phyloP scores from a whole-genome alignment of 2,329 filamentous ascomycete genomes.

The Rugonectria rugulosa region DNA sequence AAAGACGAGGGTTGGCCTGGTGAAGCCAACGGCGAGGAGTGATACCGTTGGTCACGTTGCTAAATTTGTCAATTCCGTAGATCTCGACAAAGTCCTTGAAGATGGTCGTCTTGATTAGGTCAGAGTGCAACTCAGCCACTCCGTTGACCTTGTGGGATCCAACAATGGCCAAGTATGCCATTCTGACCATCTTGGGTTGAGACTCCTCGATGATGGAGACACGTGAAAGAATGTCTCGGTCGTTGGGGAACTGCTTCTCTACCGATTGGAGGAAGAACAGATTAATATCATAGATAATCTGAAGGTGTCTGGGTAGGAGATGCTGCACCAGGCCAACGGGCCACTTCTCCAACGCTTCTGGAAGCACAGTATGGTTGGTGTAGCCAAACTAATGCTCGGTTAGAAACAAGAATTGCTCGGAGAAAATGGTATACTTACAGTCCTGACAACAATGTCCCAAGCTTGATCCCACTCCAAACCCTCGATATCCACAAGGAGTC shows the following conservation, averaged over 20 bases:
- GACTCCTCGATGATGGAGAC: constrained; percentile 99
- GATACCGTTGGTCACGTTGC: constrained; percentile 98
- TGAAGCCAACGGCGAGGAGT: constrained; percentile 96
- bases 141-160: constrained; percentile 99
- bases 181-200: constrained; percentile 96
- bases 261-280: constrained; percentile 90
- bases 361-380: constrained; percentile 97
- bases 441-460: constrained; percentile 80
- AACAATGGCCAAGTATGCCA: constrained; percentile 94
- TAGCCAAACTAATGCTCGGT: constrained; percentile 76
- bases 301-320: constrained; percentile 89
- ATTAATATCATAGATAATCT: constrained; percentile 99
- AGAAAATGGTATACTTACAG: constrained; percentile 52
- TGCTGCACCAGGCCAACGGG: constrained; percentile 92
- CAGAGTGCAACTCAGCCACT: constrained; percentile 96
- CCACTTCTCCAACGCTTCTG: constrained; percentile 98
- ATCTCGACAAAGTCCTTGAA: constrained; percentile 98
- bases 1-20: constrained; percentile 93
- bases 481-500: constrained; percentile 89
- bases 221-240: constrained; percentile 81
- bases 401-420: background rate
- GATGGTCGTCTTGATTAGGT: constrained; percentile 98
- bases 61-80: constrained; percentile 96
- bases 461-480: constrained; percentile 92
- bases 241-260: constrained; percentile 88